These are phyloP conservation scores for Sutorius australiensis DNA, from an alignment of 768 basidiomycete genomes.

Conservation along the genomic window DNA sequence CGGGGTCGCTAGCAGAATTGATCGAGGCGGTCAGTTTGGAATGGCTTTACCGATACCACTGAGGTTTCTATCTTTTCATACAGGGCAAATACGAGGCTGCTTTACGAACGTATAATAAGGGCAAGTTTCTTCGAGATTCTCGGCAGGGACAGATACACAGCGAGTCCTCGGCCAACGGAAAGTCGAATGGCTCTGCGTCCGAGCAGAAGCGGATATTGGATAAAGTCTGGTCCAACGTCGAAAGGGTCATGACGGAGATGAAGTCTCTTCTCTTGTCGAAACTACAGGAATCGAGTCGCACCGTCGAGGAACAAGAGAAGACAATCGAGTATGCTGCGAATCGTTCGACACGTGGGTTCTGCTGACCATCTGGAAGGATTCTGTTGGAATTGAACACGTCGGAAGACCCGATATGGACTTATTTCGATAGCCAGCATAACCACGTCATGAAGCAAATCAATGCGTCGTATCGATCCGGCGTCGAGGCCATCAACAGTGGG, in stretches of 20 bases:
- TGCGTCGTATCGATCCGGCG: conserved; percentile 50
- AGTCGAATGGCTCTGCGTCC: conserved; percentile 46
- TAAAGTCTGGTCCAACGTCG: conserved; percentile 93
- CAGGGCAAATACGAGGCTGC: conserved; percentile 94
- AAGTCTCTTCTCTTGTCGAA: conserved; percentile 69
- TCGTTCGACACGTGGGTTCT: not conserved
- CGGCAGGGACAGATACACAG: conserved; percentile 82
- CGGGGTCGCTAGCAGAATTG: conserved; percentile 80
- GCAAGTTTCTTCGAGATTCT: conserved; percentile 83
- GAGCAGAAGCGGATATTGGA: conserved; percentile 93
- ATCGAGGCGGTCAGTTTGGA: conserved; percentile 71
- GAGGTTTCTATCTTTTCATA: not conserved
- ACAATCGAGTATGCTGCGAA: conserved; percentile 76
- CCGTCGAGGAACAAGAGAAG: conserved; percentile 93
- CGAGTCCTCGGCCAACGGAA: conserved; percentile 60
- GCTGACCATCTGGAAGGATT: conserved; percentile 50
- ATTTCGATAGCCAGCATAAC: conserved; percentile 89
- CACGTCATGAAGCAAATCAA: conserved; percentile 80
- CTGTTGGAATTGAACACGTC: conserved; percentile 79
- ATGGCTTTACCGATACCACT: not conserved
- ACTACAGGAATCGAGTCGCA: conserved; percentile 73
- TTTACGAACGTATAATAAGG: conserved; percentile 95
- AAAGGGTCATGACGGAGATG: conserved; percentile 94
- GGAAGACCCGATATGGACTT: conserved; percentile 94
- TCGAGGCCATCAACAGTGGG: conserved; percentile 48